Conservation (phyloP, 345 rosid species). For the Gossypium rotundifolium region DNA sequence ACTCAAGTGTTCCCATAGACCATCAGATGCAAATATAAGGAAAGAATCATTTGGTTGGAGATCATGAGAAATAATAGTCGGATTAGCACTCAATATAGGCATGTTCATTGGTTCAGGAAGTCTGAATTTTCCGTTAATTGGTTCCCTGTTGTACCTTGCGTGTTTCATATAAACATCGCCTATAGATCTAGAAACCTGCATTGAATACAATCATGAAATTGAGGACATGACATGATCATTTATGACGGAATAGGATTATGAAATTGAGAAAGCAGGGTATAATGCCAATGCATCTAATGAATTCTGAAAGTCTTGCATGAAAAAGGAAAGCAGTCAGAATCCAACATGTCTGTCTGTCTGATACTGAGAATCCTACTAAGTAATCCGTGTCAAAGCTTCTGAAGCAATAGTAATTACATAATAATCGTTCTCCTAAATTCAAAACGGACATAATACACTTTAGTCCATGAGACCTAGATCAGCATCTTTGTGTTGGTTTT, state of each 20-base stretch:
- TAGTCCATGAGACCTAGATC: not conserved
- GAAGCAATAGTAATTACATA: not conserved
- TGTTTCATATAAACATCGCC: constrained; percentile 87
- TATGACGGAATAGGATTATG: not conserved
- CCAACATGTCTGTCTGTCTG: not conserved
- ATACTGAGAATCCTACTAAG: not conserved
- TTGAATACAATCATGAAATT: constrained; percentile 16
- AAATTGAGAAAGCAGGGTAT: not conserved
- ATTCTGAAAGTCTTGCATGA: not conserved
- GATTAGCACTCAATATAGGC: constrained; percentile 73
- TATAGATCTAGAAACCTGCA: constrained; percentile 82
- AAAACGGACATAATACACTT: not conserved
- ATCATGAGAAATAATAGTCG: constrained; percentile 54
- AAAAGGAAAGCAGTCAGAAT: not conserved
- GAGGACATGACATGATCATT: not conserved
- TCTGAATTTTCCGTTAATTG: constrained; percentile 61
- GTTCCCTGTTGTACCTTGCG: constrained; percentile 54
- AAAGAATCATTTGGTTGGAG: constrained; percentile 79
- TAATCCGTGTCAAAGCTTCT: not conserved
- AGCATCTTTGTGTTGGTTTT: not conserved
- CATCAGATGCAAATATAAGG: constrained; percentile 94
- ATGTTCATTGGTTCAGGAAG: constrained; percentile 66
- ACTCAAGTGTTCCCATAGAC: constrained; percentile 91
- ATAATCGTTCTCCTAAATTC: not conserved
- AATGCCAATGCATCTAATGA: constrained; percentile 1